These are phyloP conservation scores for Phaeodactylum tricornutum DNA, from an alignment of 108 stramenopile genomes.

Conservation along the genomic window DNA sequence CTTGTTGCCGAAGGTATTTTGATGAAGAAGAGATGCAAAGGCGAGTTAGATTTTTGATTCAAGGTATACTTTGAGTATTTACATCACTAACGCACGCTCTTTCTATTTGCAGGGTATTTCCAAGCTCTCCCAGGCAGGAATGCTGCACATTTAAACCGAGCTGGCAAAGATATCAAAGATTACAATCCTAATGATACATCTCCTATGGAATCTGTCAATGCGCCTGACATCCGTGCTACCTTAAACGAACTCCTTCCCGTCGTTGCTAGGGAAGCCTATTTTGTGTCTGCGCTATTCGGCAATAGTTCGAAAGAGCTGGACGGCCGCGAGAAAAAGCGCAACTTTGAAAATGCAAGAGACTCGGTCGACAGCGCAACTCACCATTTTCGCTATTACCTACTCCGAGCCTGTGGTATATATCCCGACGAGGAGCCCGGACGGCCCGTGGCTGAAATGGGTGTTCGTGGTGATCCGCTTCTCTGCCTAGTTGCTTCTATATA, in stretches of 20 bases:
- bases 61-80: too few relatives aligned
- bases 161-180: slow-evolving; percentile 59
- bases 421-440: slow-evolving; percentile 40
- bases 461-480: slow-evolving; percentile 68
- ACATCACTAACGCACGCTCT: too few relatives aligned
- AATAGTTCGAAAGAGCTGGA: slow-evolving; percentile 65
- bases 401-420: slow-evolving; percentile 72
- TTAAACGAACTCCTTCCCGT: slow-evolving; percentile 69
- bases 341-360: slow-evolving; percentile 75
- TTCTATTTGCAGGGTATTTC: too few relatives aligned
- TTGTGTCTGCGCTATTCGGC: slow-evolving; percentile 80
- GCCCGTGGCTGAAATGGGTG: slow-evolving; percentile 3
- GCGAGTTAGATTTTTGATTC: too few relatives aligned
- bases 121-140: slow-evolving; percentile 72
- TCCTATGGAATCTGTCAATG: slow-evolving; percentile 45
- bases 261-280: slow-evolving; percentile 82
- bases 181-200: slow-evolving; percentile 31
- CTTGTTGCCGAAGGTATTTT: slow-evolving; percentile 81
- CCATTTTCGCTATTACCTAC: slow-evolving; percentile 79
- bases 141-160: slow-evolving; percentile 45
- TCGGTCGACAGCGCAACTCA: slow-evolving; percentile 74
- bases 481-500: slow-evolving; percentile 75
- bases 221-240: slow-evolving; percentile 60
- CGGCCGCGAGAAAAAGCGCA: slow-evolving; percentile 81
- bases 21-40: slow-evolving; percentile 83